Conservation (phyloP, 148 eudicot genomes). For the Amaranthus hypochondriacus region DNA sequence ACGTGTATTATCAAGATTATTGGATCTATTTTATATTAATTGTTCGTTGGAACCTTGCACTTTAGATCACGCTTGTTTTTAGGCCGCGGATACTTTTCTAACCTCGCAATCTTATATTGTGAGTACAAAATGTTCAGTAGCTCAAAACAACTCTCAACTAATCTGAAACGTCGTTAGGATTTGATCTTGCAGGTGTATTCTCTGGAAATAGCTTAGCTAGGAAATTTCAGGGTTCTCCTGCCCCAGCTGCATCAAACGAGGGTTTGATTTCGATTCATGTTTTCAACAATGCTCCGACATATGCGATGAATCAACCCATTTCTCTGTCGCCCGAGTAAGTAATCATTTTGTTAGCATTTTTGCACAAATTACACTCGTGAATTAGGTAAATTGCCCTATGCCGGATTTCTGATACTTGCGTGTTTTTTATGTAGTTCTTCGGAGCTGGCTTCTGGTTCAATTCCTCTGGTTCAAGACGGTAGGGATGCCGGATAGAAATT, state of each 20-base stretch:
- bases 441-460: slow-evolving; percentile 25
- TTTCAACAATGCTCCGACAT: slow-evolving; percentile 26
- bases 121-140: not conserved
- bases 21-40: not conserved
- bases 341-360: not conserved
- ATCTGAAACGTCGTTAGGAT: slow-evolving; percentile 10
- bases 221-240: slow-evolving; percentile 45
- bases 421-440: slow-evolving; percentile 25
- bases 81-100: not conserved
- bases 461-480: slow-evolving; percentile 22
- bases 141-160: slow-evolving; percentile 1
- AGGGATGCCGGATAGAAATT: slow-evolving; percentile 21
- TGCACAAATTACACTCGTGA: not conserved
- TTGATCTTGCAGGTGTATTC: slow-evolving; percentile 38
- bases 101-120: not conserved
- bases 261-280: slow-evolving; percentile 44
- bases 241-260: slow-evolving; percentile 38
- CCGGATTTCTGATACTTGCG: not conserved
- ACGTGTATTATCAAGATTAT: not conserved
- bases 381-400: not conserved
- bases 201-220: slow-evolving; percentile 26
- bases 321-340: slow-evolving; percentile 34
- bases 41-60: not conserved
- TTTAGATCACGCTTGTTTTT: not conserved
- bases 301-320: slow-evolving; percentile 28